A percentile compares a stretch with the other conserved stretches of the same genome.
Evolutionary conservation across 2,329 filamentous ascomycete species (phyloP).

Genomic region (Ophiostoma ips): DNA sequence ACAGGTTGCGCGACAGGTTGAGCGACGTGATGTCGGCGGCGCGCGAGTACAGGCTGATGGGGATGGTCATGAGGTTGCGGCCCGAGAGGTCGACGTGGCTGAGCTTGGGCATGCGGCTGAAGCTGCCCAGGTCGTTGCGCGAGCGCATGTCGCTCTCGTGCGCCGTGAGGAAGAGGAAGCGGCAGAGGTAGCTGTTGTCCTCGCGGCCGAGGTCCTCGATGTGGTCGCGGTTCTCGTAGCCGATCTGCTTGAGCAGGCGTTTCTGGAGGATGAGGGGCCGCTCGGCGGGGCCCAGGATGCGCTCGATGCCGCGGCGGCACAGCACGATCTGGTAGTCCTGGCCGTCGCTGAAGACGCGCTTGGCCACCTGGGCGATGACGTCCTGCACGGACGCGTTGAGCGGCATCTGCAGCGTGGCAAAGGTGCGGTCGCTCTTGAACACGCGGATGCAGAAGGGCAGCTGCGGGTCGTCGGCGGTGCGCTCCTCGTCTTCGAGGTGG

Average conservation of each 20-base stretch:
- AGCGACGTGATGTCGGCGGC: constrained; percentile 86
- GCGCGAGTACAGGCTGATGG: constrained; percentile 84
- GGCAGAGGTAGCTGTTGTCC: constrained; percentile 92
- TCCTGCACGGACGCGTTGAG: constrained; percentile 77
- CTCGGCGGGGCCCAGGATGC: constrained; percentile 66
- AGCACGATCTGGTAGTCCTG: constrained; percentile 92
- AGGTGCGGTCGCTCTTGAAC: constrained; percentile 86
- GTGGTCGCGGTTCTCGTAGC: constrained; percentile 73
- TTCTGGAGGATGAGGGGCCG: constrained; percentile 86
- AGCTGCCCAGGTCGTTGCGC: constrained; percentile 58
- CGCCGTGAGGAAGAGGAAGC: constrained; percentile 86
- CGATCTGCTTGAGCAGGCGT: constrained; percentile 75
- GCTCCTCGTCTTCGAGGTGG: constrained; percentile 47
- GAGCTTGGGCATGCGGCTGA: constrained; percentile 75
- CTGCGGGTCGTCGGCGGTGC: constrained; percentile 27
- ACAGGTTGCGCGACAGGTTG: constrained; percentile 84
- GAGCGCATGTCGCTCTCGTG: constrained; percentile 71
- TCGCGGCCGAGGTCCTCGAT: constrained; percentile 91
- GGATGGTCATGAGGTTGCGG: constrained; percentile 84
- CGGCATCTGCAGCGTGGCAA: constrained; percentile 76
- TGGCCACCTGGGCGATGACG: constrained; percentile 77
- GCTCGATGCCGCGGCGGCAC: constrained; percentile 78
- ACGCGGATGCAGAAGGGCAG: constrained; percentile 76
- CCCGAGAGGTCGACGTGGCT: constrained; percentile 87
- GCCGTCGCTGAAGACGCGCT: constrained; percentile 88